phyloP scores from a whole-genome alignment of 208 protist species.

The Acanthamoeba culbertsoni region DNA sequence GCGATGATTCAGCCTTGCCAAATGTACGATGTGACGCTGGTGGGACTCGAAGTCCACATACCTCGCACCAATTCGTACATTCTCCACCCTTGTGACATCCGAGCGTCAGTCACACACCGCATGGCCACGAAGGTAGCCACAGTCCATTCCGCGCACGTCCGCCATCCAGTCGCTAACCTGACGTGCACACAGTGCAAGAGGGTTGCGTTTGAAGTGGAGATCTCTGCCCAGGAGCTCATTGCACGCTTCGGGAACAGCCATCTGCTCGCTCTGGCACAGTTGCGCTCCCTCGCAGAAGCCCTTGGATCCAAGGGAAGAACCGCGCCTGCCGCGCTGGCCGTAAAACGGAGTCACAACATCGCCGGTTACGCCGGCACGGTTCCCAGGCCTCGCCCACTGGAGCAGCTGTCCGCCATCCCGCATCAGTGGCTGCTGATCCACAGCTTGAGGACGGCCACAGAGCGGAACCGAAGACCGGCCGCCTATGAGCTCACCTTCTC shows the following conservation, averaged over 20 bases:
- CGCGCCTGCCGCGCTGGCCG: not conserved
- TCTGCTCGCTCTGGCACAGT: not conserved
- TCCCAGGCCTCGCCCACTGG: not conserved
- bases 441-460: not conserved
- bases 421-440: not conserved
- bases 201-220: not conserved
- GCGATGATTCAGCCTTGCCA: not conserved
- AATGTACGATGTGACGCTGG: slow-evolving; percentile 8
- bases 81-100: slow-evolving; percentile 33
- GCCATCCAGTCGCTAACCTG: not conserved
- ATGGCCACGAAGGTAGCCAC: not conserved
- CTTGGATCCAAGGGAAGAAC: not conserved
- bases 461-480: not conserved
- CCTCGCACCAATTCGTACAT: slow-evolving; percentile 45
- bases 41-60: not conserved
- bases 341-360: not conserved
- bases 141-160: not conserved
- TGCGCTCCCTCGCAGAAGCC: not conserved
- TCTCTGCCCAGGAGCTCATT: slow-evolving; percentile 13
- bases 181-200: not conserved
- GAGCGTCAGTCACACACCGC: not conserved
- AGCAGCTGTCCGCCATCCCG: not conserved
- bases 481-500: slow-evolving; percentile 30
- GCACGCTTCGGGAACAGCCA: slow-evolving; percentile 11
- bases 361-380: not conserved